Conservation (phyloP, 306 rosid species). For the Canavalia gladiata region DNA sequence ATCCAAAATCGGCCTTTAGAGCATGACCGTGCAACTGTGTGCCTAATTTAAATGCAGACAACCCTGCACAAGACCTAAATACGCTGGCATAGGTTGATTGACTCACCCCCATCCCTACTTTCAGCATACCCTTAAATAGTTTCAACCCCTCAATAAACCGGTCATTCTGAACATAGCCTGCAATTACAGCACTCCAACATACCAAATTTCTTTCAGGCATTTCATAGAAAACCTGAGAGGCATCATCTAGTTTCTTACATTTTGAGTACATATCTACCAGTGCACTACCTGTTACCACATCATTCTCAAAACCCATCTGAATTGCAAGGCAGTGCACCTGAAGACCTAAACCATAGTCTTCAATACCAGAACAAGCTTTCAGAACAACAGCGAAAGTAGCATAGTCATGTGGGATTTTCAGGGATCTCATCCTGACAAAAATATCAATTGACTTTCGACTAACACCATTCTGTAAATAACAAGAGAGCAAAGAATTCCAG, state of each 20-base stretch:
- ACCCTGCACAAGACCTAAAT: slow-evolving; percentile 86
- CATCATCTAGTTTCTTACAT: slow-evolving; percentile 61
- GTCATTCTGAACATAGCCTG: slow-evolving; percentile 81
- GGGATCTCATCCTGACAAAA: slow-evolving; percentile 64
- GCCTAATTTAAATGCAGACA: slow-evolving; percentile 69
- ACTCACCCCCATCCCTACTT: slow-evolving; percentile 71
- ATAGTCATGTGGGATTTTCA: slow-evolving; percentile 57
- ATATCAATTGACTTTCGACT: slow-evolving; percentile 49
- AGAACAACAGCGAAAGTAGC: slow-evolving; percentile 70
- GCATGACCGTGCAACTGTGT: slow-evolving; percentile 82
- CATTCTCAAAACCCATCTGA: slow-evolving; percentile 65
- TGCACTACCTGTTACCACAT: slow-evolving; percentile 82
- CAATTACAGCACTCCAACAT: slow-evolving; percentile 85
- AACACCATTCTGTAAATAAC: slow-evolving; percentile 63
- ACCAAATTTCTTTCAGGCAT: slow-evolving; percentile 76
- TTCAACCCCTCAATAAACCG: slow-evolving; percentile 62
- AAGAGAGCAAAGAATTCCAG: slow-evolving; percentile 84
- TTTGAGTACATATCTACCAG: slow-evolving; percentile 82
- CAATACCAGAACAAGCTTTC: slow-evolving; percentile 70
- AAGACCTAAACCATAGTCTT: slow-evolving; percentile 64
- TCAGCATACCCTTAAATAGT: slow-evolving; percentile 75
- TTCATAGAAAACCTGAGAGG: slow-evolving; percentile 64
- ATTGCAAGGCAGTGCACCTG: slow-evolving; percentile 77
- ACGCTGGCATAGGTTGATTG: slow-evolving; percentile 88
- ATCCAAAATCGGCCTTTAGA: slow-evolving; percentile 67